These are phyloP conservation scores for Tetracentron sinense DNA, from an alignment of 164 flowering plant species.

Conservation along the genomic window DNA sequence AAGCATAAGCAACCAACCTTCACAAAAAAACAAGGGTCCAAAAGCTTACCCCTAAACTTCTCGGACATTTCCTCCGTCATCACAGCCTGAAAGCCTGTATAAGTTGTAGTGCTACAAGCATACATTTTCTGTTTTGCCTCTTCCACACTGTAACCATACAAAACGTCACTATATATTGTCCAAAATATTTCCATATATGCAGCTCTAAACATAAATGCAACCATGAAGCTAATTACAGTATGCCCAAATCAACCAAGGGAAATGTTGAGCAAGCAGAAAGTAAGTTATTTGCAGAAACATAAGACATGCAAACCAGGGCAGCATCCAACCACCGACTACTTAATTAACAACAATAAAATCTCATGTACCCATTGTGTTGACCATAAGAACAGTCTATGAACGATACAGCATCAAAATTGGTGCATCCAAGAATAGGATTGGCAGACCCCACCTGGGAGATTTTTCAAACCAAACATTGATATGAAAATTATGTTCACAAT, in stretches of 20 bases:
- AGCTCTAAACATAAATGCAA: constrained; percentile 1
- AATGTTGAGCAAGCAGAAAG: neutral
- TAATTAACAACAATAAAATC: too few relatives aligned
- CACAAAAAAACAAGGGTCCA: neutral
- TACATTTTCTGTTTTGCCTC: constrained; percentile 85
- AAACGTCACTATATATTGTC: neutral
- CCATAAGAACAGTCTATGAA: too few relatives aligned
- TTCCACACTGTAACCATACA: constrained; percentile 53
- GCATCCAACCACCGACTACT: too few relatives aligned
- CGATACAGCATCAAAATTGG: too few relatives aligned
- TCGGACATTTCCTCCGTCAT: constrained; percentile 81
- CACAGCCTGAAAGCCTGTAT: constrained; percentile 79
- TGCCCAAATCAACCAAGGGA: neutral
- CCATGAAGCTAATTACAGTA: too few relatives aligned
- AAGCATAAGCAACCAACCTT: neutral
- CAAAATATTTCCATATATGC: neutral
- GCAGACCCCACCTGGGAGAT: too few relatives aligned
- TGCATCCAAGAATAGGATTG: too few relatives aligned
- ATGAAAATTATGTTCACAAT: too few relatives aligned
- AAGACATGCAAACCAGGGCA: neutral
- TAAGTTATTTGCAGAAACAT: too few relatives aligned
- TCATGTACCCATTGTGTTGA: too few relatives aligned
- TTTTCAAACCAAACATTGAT: too few relatives aligned
- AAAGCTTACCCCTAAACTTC: constrained; percentile 56
- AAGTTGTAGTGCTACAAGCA: constrained; percentile 94